Conservation (phyloP, 192 early-diverging fungal genomes). For the Coemansia sp. region DNA sequence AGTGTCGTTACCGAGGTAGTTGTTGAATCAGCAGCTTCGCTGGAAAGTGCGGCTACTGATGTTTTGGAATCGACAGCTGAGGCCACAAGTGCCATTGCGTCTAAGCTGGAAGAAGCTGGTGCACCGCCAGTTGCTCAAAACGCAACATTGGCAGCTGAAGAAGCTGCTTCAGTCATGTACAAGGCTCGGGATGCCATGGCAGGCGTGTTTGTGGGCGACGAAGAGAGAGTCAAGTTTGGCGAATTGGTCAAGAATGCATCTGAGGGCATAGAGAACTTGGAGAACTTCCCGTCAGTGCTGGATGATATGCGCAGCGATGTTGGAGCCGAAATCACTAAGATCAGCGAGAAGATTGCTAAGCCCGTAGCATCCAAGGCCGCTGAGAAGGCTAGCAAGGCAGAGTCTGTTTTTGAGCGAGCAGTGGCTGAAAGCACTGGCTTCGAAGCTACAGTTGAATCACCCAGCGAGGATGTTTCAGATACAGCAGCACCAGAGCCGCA, state of each 20-base stretch:
- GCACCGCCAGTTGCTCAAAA: background rate
- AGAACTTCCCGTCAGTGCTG: slow-evolving; percentile 36
- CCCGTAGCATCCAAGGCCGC: slow-evolving; percentile 6
- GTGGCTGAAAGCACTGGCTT: background rate
- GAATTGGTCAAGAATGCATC: slow-evolving; percentile 35
- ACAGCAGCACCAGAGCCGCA: slow-evolving; percentile 4
- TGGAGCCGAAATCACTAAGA: background rate
- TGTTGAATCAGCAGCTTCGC: background rate
- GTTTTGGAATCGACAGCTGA: slow-evolving; percentile 1
- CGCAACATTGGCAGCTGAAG: slow-evolving; percentile 16
- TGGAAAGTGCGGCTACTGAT: background rate
- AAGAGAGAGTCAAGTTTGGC: slow-evolving; percentile 28
- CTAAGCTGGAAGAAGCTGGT: slow-evolving; percentile 3
- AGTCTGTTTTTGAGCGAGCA: slow-evolving; percentile 7
- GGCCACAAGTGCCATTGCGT: background rate
- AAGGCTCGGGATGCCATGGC: slow-evolving; percentile 47
- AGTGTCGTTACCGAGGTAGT: background rate
- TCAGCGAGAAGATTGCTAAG: background rate
- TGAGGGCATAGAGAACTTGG: slow-evolving; percentile 30
- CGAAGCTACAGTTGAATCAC: background rate
- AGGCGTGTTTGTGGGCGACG: slow-evolving; percentile 22
- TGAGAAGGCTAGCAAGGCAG: slow-evolving; percentile 5
- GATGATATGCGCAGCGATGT: slow-evolving; percentile 20
- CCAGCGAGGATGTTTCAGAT: background rate
- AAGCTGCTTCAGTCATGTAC: slow-evolving; percentile 40